Base-by-base conservation (phyloP, 768 basidiomycete genomes). In the Mycena rosella region DNA sequence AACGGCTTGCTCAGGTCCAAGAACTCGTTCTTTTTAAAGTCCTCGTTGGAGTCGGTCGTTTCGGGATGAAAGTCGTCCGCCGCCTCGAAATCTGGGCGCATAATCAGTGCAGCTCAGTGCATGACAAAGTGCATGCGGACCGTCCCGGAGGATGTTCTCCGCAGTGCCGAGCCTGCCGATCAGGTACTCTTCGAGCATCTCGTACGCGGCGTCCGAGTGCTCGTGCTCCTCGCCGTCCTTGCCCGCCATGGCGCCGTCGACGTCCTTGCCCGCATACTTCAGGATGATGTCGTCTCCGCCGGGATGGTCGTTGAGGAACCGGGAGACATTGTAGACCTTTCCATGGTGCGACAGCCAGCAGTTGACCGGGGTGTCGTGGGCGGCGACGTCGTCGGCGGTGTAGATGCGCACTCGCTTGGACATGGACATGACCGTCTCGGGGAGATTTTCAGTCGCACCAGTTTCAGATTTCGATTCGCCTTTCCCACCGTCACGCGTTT, bases 201-300 rank as follows among this genome's bases (percentile, higher is more conserved):
- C 91, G 77, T 94, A 99, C 1, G 98, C 98, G 11, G 91, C 87
- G 27, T 95, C 91, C 3, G 94, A 96, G 78, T 99, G 98, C 13
- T 91, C 91, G 77, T 99, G 98, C 73, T 93, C 90, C 24, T 83
- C 76, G 70, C 84, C 79, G 79, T 97, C 91, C 73, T 86, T 87
- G 24, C 70, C 70, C 1, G 62, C 66, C 98, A 99, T 99, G 60
- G 89, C 83, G 22, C 79, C 83, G 22, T 86, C 91, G 56, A 99
- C 85, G 76, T 98, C 95, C 79, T 89, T 88, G 44, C 96, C 96
- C 6, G 93, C 97, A 78, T 91, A 86, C 48, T 89, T 82, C 42
- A 96, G 80, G 72, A 99, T 88, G 69, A 96, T 80, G 76, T 98
- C 96, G 78, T 99, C 97, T 4, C 96, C 96, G 70, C 97, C 97